phyloP scores from a whole-genome alignment of 371 early-diverging fungal species.

The Mortierella sp. region DNA sequence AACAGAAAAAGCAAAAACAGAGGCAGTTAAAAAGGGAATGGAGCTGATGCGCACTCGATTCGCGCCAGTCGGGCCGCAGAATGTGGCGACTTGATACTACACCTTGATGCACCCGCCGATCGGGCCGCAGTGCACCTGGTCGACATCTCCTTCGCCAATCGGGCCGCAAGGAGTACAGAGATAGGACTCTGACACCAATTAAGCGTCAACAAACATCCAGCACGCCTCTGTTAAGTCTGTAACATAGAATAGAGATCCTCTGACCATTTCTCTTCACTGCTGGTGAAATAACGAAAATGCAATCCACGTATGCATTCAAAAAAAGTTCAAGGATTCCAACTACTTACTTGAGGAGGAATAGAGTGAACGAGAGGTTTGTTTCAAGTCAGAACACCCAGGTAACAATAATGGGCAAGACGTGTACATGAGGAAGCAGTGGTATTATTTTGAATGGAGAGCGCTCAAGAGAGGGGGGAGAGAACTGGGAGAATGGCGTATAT shows the following conservation, averaged over 20 bases:
- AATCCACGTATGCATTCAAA: no score
- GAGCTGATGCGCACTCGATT: conserved; percentile 28
- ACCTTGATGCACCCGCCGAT: not conserved
- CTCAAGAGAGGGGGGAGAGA: no score
- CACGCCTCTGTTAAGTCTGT: conserved; percentile 30
- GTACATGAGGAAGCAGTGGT: no score
- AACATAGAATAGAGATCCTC: conserved; percentile 16
- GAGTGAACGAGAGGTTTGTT: no score
- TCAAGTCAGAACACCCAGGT: no score
- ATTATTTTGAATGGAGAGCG: no score
- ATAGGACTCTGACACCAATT: conserved; percentile 14
- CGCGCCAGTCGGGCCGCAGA: conserved; percentile 27
- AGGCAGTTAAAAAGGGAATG: conserved; percentile 18
- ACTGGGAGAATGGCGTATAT: no score
- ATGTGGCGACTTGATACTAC: not conserved
- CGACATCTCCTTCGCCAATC: not conserved
- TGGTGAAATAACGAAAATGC: no score
- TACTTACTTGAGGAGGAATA: no score
- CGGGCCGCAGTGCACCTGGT: conserved; percentile 7
- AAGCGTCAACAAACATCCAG: conserved; percentile 28
- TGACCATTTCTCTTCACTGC: conserved; percentile 27
- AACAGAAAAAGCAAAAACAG: no score
- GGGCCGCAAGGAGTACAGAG: conserved; percentile 42
- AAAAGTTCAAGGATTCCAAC: no score
- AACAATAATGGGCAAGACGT: no score